These are phyloP conservation scores for Aspergillus fumigatiaffinis DNA, from an alignment of 2,329 filamentous ascomycete species.

Conservation along the genomic window DNA sequence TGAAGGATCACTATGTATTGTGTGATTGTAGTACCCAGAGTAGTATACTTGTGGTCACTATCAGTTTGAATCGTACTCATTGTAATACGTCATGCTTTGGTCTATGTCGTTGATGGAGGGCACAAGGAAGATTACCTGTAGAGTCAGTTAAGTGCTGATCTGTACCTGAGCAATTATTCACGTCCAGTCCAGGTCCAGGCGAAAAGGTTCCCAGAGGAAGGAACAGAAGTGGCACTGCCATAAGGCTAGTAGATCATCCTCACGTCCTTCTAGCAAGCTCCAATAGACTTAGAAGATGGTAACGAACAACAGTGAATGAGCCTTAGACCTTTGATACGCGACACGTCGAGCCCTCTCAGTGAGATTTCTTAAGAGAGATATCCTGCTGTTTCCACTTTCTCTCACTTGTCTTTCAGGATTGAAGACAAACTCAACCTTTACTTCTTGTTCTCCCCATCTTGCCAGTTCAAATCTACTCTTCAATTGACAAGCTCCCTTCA, in stretches of 20 bases:
- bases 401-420: neutral
- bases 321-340: neutral
- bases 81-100: neutral
- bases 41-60: too few relatives aligned
- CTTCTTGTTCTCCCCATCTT: neutral
- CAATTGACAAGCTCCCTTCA: neutral
- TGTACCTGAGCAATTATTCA: neutral
- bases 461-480: neutral
- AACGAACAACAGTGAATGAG: neutral
- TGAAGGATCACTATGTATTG: neutral
- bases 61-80: neutral
- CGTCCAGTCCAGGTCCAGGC: neutral
- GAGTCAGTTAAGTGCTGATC: too few relatives aligned
- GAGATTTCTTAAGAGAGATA: neutral
- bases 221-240: neutral
- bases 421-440: neutral
- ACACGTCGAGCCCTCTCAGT: neutral
- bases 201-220: neutral
- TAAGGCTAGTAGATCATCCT: too few relatives aligned
- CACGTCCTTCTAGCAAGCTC: too few relatives aligned
- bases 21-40: too few relatives aligned
- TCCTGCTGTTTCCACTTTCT: neutral
- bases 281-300: too few relatives aligned
- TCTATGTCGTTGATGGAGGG: neutral
- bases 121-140: neutral